Evolutionary conservation across 805 yeast species (phyloP), one percentile per base, ranked within the genome.

Genomic region (Yamadazyma phyllophila): DNA sequence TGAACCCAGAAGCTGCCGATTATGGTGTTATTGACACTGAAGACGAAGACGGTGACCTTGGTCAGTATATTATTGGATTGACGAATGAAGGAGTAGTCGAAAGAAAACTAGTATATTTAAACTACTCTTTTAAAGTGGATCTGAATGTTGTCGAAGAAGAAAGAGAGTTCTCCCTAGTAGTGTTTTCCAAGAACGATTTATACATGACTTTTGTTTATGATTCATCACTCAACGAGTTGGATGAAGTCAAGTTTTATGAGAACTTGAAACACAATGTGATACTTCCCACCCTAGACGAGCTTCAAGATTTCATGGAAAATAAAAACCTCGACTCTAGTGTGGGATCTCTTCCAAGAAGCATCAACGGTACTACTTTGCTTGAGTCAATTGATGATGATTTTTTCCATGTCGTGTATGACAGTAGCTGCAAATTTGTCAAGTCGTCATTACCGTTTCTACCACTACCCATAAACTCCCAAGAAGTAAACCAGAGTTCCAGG

Each of bases 401-500:
- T 47, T 71, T 70, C 50, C 69, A 60, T 50, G 59, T 70, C 9
- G 58, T 69, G 3, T 65, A 59, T 38, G 72, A 69, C 45, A 41
- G 45, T 12, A 42, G 41, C 4, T 60, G 57, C 7, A 46, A 51
- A 3, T 51, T 53, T 35, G 50, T 67, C 37, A 65, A 65, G 41
- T 59, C 71, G 5, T 71, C 76, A 7, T 55, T 71, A 9, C 76
- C 76, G 2, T 63, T 54, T 44, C 53, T 69, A 36, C 69, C 68
- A 7, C 50, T 54, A 11, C 43, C 55, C 3, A 49, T 47, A 7
- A 49, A 45, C 20, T 42, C 37, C 13, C 38, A 31, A 3, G 51
- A 49, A 33, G 39, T 41, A 6, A 41, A 41, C 34, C 42, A 44
- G 6, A 33, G 35, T 26, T 43, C 47, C 12, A 45, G 41, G 13